These are phyloP conservation scores for Lanmaoa rubissima DNA, from an alignment of 768 basidiomycete species.

Conservation along the genomic window DNA sequence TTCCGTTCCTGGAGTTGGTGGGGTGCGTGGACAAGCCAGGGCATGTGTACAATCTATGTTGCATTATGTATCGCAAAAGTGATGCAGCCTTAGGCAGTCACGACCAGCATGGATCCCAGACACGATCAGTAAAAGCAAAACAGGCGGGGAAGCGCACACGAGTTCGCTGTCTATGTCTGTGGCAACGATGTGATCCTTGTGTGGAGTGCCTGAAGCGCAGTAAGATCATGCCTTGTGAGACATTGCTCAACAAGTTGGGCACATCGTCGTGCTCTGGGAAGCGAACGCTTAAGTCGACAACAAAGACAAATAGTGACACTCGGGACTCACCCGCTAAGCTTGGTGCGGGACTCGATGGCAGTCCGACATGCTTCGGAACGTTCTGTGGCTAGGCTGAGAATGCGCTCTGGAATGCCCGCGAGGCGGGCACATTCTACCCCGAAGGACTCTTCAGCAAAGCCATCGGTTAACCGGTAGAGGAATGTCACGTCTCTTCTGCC, in stretches of 20 bases:
- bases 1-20: not conserved
- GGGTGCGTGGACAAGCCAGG: not conserved
- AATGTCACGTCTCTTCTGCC: constrained; percentile 83
- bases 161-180: constrained; percentile 5
- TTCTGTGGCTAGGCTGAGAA: constrained; percentile 60
- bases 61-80: not conserved
- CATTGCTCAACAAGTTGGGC: constrained; percentile 28
- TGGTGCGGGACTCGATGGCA: constrained; percentile 48
- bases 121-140: not conserved
- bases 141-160: not conserved
- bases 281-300: not conserved
- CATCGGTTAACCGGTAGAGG: constrained; percentile 71
- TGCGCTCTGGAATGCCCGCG: constrained; percentile 72
- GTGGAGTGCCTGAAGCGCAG: constrained; percentile 23
- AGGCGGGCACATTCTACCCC: constrained; percentile 91
- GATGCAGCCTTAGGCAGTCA: not conserved
- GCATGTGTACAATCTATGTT: not conserved
- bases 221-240: constrained; percentile 17
- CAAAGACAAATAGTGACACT: not conserved
- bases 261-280: constrained; percentile 28
- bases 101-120: not conserved
- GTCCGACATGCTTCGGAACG: constrained; percentile 55
- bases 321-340: constrained; percentile 46
- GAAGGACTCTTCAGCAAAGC: constrained; percentile 81
- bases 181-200: constrained; percentile 9